These are phyloP conservation scores for Penicillium thymicola DNA, from an alignment of 2,329 filamentous ascomycete species.

Conservation along the genomic window DNA sequence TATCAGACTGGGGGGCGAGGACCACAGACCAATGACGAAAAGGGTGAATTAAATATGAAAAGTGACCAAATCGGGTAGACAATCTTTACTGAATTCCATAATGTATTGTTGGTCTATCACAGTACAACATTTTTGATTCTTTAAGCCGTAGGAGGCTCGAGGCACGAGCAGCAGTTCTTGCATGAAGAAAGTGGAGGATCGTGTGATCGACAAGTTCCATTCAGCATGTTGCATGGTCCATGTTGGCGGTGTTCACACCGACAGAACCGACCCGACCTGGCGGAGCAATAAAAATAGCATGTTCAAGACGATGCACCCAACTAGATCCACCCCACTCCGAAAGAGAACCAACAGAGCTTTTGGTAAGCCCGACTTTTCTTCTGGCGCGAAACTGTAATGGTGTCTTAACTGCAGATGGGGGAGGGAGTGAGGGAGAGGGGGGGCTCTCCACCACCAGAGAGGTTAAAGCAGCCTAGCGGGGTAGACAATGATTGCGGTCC, in stretches of 20 bases:
- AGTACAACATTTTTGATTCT: constrained; percentile 7
- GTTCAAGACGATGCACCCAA: constrained; percentile 8
- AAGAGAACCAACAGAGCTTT: neutral
- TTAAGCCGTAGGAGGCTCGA: constrained; percentile 17
- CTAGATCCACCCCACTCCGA: neutral
- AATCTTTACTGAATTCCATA: constrained; percentile 15
- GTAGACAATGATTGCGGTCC: constrained; percentile 18
- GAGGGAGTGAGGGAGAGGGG: too few species aligned
- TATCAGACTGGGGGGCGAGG: constrained; percentile 27
- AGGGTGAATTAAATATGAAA: neutral
- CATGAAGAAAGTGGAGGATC: constrained; percentile 25
- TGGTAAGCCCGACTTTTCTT: neutral
- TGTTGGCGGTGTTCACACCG: constrained; percentile 28
- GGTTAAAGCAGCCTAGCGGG: constrained; percentile 14
- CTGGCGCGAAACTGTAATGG: constrained; percentile 6
- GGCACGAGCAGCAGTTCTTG: constrained; percentile 24
- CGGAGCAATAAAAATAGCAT: constrained; percentile 13
- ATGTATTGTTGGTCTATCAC: constrained; percentile 18
- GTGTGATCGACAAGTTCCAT: constrained; percentile 29
- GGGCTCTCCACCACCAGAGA: constrained; percentile 9
- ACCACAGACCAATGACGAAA: constrained; percentile 26
- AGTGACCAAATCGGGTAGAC: constrained; percentile 10
- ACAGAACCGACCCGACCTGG: constrained; percentile 14
- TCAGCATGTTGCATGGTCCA: constrained; percentile 23
- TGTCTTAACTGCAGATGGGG: constrained; percentile 9